Evolutionary conservation across 768 basidiomycete genomes (phyloP), one percentile per base, ranked within the genome.

Genomic region (Panaeolus papilionaceus): DNA sequence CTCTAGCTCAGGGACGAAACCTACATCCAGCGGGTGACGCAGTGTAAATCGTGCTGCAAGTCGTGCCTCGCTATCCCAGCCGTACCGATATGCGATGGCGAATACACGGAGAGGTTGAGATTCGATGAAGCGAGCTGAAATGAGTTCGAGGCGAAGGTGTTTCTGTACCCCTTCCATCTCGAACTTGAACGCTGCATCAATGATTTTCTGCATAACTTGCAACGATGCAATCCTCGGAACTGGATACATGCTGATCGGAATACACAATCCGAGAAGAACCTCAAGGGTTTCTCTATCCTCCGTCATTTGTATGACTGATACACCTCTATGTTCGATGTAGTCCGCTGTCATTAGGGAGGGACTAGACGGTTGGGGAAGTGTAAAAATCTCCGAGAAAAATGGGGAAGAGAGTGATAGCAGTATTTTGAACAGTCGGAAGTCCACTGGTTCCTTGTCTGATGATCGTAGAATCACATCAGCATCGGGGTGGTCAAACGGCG

Each of bases 381-480:
- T 79, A 69, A 90, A 85, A 79, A 88, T 85, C 69, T 82, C 80
- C 61, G 79, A 79, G 69, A 90, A 90, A 74, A 90, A 84, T 4
- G 85, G 80, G 10, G 90, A 91, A 0, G 87, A 84, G 16, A 88
- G 72, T 18, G 85, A 81, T 11, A 91, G 79, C 65, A 90, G 77
- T 45, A 83, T 70, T 70, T 85, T 86, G 80, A 86, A 85, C 65
- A 86, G 83, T 67, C 81, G 81, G 75, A 89, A 89, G 75, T 82
- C 79, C 64, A 80, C 76, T 18, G 80, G 80, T 61, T 74, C 71
- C 67, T 75, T 71, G 71, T 89, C 88, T 62, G 84, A 85, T 9
- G 87, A 84, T 63, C 85, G 83, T 47, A 90, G 76, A 64, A 88
- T 82, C 64, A 89, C 77, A 69, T 89, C 86, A 66, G 85, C 85